These are phyloP conservation scores for Candolleomyces efflorescens DNA, from an alignment of 768 basidiomycete species.

Conservation along the genomic window DNA sequence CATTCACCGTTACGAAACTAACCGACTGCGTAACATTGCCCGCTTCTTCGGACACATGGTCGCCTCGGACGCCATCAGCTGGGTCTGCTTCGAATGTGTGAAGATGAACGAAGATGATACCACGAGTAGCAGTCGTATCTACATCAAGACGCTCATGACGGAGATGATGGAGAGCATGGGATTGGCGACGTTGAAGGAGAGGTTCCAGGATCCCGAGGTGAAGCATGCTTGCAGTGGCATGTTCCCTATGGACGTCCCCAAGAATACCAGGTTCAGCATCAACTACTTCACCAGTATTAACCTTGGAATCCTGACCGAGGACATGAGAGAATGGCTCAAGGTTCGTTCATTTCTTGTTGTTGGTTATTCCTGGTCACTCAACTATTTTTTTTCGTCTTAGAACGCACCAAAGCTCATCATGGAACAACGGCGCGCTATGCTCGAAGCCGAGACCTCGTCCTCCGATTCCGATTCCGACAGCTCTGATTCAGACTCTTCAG, in stretches of 20 bases:
- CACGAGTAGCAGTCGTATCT: constrained; percentile 93
- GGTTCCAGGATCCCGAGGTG: constrained; percentile 88
- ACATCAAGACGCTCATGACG: constrained; percentile 93
- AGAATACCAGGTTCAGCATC: constrained; percentile 94
- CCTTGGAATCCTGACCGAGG: constrained; percentile 85
- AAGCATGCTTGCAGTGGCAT: constrained; percentile 68
- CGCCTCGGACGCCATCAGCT: constrained; percentile 83
- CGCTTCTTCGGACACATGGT: constrained; percentile 94
- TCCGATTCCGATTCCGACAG: constrained; percentile 17
- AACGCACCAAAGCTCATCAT: constrained; percentile 91
- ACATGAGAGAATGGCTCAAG: constrained; percentile 95
- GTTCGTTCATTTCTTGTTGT: constrained; percentile 35
- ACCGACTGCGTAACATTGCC: constrained; percentile 94
- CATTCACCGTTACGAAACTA: constrained; percentile 98
- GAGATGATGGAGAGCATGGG: constrained; percentile 97
- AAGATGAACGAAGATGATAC: constrained; percentile 98
- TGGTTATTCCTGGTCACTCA: background rate
- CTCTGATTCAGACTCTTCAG: constrained; percentile 20
- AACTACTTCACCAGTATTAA: constrained; percentile 98
- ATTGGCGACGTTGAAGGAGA: constrained; percentile 75
- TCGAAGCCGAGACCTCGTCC: constrained; percentile 60
- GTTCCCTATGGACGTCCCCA: constrained; percentile 96
- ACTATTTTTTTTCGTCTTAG: constrained; percentile 34
- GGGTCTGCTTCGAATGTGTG: constrained; percentile 79
- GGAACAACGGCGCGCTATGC: constrained; percentile 88